Evolutionary conservation across 202 grass and related monocot species (phyloP).

Genomic region (Brachypodium distachyon): DNA sequence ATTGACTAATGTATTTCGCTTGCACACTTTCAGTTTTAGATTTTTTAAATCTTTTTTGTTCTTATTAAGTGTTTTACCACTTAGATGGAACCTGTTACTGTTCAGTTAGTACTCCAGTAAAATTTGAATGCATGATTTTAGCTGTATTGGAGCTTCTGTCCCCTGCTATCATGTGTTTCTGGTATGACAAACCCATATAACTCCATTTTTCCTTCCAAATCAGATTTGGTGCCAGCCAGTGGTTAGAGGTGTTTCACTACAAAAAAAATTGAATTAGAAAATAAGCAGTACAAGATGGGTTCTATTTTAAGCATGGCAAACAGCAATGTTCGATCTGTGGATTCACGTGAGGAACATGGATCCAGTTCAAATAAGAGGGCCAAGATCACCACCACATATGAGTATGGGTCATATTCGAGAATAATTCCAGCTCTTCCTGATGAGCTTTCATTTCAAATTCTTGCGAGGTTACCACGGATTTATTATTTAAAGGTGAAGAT

Average conservation of each 20-base stretch:
- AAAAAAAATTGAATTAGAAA: neutral
- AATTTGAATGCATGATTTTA: neutral
- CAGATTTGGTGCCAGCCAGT: neutral
- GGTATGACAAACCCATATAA: neutral
- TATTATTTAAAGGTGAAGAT: conserved; percentile 62
- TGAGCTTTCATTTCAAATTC: conserved; percentile 77
- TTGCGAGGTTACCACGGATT: conserved; percentile 59
- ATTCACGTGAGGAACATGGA: neutral
- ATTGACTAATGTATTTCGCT: neutral
- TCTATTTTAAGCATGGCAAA: conserved; percentile 30
- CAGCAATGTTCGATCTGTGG: neutral
- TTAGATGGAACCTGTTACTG: neutral
- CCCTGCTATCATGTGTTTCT: neutral
- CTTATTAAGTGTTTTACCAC: neutral
- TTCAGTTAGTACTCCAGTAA: neutral
- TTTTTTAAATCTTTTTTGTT: neutral
- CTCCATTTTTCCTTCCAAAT: neutral
- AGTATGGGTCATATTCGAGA: conserved; percentile 16
- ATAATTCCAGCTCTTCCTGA: conserved; percentile 68
- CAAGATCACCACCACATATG: conserved; percentile 26
- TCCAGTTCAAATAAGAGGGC: conserved; percentile 32
- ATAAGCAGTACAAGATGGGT: conserved; percentile 31
- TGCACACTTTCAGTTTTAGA: neutral
- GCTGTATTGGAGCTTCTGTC: neutral
- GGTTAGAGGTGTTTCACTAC: neutral